Base-by-base conservation (phyloP, 2,329 filamentous ascomycete species). In the Diaporthe amygdali region DNA sequence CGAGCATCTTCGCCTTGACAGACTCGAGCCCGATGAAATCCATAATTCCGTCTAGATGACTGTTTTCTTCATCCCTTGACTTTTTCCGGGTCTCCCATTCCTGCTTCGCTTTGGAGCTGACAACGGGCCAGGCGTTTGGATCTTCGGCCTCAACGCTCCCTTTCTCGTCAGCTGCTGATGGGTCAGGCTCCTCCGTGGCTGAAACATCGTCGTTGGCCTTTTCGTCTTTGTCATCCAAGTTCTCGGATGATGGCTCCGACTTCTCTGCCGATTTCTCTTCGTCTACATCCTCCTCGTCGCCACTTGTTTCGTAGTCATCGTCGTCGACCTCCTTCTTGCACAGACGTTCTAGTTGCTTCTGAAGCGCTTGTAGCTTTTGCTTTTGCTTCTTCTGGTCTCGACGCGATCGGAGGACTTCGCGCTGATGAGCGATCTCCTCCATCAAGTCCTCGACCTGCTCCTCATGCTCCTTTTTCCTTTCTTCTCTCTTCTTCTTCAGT, bases 361-460 rank as follows among this genome's bases (percentile, higher is more conserved):
- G 66, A 25, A 68, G 66, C 46, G 41, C 32, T 3, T 44, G 41
- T 8, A 68, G 30, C 66, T 49, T 68, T 17, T 68, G 66, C 27
- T 56, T 55, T 5, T 68, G 52, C 46, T 59, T 59, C 41, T 68
- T 68, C 52, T 68, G 66, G 49, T 68, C 66, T 15, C 66, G 52
- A 10, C 52, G 66, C 8, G 66, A 68, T 14, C 66, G 66, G 54
- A 68, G 66, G 17, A 68, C 66, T 32, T 59, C 52, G 17, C 44
- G 41, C 41, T 68, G 66, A 12, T 68, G 52, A 20, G 52, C 2
- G 7, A 68, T 59, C 10, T 68, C 66, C 22, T 59, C 66, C 41
- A 59, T 49, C 10, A 68, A 37, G 12, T 68, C 52, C 30, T 68
- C 39, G 2, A 59, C 25, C 39, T 68, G 30, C 30, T 49, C 52